Evolutionary conservation across 306 rosid genomes (phyloP).

Genomic region (Trifolium dubium): DNA sequence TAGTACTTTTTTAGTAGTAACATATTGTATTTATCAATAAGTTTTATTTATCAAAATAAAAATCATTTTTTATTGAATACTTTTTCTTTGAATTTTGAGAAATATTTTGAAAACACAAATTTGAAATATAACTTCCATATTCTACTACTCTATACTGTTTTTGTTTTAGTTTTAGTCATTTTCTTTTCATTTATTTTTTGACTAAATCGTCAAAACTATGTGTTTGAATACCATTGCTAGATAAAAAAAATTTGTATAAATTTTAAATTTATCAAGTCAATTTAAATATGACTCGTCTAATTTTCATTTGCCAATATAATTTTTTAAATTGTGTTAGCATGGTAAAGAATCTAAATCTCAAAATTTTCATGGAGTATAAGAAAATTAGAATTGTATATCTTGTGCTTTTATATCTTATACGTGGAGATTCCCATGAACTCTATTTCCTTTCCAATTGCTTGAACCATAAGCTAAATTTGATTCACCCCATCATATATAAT

Average conservation of each 20-base stretch:
- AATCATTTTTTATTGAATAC: too few species aligned
- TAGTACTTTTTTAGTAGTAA: too few species aligned
- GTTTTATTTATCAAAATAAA: too few species aligned
- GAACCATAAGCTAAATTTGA: slow-evolving; percentile 52
- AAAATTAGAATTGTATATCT: background rate
- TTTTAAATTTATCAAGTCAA: too few species aligned
- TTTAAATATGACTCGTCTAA: background rate
- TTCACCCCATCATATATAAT: slow-evolving; percentile 21
- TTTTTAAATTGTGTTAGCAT: background rate
- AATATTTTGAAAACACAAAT: too few species aligned
- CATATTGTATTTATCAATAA: too few species aligned
- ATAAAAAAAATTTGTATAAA: too few species aligned
- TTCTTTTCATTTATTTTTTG: too few species aligned
- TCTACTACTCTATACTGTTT: too few species aligned
- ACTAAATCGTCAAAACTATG: background rate
- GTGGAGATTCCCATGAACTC: slow-evolving; percentile 8
- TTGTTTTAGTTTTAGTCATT: too few species aligned
- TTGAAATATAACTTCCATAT: too few species aligned
- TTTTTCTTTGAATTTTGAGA: too few species aligned
- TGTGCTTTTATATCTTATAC: background rate
- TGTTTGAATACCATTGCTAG: background rate
- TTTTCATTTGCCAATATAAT: background rate
- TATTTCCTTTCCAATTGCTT: slow-evolving; percentile 51
- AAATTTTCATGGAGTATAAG: background rate
- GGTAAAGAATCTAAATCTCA: background rate